A percentile compares a stretch with the other conserved stretches of the same genome.
Evolutionary conservation across 225 moss, liverwort and hornwort genomes (phyloP).

Genomic region (Antitrichia curtipendula): DNA sequence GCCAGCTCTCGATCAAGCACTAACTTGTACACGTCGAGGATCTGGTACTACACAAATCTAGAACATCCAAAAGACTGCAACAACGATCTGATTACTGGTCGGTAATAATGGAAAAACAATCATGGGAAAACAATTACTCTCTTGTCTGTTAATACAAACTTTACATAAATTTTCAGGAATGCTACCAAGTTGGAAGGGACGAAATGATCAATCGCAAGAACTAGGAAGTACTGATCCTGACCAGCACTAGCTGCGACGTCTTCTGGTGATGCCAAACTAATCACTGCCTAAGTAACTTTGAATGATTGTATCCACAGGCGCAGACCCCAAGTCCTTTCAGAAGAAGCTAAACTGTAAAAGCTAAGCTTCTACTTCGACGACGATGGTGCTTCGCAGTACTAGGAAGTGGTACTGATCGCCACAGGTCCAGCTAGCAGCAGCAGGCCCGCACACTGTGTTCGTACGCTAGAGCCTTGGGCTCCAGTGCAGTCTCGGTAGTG

Average conservation of each 20-base stretch:
- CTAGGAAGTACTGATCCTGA: background rate
- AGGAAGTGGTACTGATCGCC: background rate
- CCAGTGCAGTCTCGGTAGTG: background rate
- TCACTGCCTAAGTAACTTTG: background rate
- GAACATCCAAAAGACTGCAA: background rate
- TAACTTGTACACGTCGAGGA: background rate
- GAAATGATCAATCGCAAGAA: background rate
- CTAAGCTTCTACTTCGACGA: background rate
- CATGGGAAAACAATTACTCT: background rate
- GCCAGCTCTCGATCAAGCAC: background rate
- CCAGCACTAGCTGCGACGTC: background rate
- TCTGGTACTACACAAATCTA: background rate
- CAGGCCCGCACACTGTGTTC: background rate
- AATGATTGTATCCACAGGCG: background rate
- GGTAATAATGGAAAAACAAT: background rate
- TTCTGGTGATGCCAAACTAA: background rate
- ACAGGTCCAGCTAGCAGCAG: background rate
- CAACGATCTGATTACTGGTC: background rate
- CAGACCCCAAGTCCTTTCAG: background rate
- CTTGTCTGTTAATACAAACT: background rate
- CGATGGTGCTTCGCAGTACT: background rate
- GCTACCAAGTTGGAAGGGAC: background rate
- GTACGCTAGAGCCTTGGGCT: background rate
- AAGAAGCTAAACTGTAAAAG: background rate
- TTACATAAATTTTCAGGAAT: no score